A percentile compares a stretch with the other conserved stretches of the same genome.
phyloP scores from a whole-genome alignment of 805 yeast species.

The Kuraishia ogatae region DNA sequence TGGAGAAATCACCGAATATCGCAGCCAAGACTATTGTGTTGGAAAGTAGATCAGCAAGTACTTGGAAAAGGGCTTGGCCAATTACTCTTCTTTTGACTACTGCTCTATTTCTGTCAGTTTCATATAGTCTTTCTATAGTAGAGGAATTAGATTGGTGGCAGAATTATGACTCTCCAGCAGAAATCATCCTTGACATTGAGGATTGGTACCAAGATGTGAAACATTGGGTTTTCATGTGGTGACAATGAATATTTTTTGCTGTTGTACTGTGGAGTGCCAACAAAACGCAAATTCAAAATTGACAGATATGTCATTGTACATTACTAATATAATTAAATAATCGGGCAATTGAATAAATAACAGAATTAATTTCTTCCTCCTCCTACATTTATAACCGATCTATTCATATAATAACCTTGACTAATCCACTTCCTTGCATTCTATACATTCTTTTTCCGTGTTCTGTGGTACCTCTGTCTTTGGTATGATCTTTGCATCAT shows the following conservation, averaged over 20 bases:
- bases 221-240: neutral
- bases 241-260: too few relatives aligned
- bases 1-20: neutral
- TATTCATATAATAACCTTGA: too few relatives aligned
- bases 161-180: neutral
- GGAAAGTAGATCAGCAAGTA: neutral
- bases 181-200: neutral
- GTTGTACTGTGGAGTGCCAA: too few relatives aligned
- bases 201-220: neutral
- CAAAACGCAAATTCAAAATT: neutral
- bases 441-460: neutral
- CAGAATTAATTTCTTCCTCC: too few relatives aligned
- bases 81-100: neutral
- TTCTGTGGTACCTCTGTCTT: neutral
- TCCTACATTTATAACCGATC: too few relatives aligned
- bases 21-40: neutral
- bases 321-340: neutral
- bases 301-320: neutral
- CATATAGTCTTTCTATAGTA: neutral
- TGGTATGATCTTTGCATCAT: neutral
- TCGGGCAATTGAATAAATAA: neutral
- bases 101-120: neutral
- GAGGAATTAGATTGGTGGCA: neutral
- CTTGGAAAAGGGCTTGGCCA: neutral
- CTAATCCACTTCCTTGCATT: neutral